Evolutionary conservation across 2,329 filamentous ascomycete genomes (phyloP).

Genomic region (Cordyceps fumosorosea): DNA sequence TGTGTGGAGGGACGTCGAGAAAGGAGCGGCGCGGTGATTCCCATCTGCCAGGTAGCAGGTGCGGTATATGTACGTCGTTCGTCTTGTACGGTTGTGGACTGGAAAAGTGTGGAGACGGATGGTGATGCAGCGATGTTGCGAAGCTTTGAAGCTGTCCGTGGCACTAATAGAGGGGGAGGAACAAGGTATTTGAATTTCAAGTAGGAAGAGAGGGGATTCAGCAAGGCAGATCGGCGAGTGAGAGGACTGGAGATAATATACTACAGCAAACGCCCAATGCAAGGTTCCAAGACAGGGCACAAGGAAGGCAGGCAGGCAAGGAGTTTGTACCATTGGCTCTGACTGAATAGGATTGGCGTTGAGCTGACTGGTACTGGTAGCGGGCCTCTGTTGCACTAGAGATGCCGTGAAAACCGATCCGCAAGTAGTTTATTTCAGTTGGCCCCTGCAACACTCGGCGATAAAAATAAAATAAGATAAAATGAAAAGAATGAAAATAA

Average conservation of each 20-base stretch:
- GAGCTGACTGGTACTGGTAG: constrained; percentile 11
- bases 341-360: constrained; percentile 2
- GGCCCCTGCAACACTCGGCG: neutral
- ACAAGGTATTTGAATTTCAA: neutral
- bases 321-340: constrained; percentile 9
- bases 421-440: neutral
- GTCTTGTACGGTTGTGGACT: too few species aligned
- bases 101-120: neutral
- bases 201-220: neutral
- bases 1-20: too few species aligned
- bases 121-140: neutral
- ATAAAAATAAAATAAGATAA: constrained; percentile 6
- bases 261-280: neutral
- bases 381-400: constrained; percentile 7
- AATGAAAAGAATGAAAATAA: too few species aligned
- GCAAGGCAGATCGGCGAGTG: neutral
- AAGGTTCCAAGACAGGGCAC: constrained; percentile 3
- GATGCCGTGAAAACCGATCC: constrained; percentile 16
- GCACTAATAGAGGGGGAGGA: neutral
- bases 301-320: neutral
- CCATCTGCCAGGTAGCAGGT: too few species aligned
- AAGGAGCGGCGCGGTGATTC: too few species aligned
- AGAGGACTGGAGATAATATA: constrained; percentile 13
- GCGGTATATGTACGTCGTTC: too few species aligned
- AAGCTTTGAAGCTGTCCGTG: too few species aligned